These are phyloP conservation scores for Mycena alexandri DNA, from an alignment of 768 basidiomycete genomes.

Conservation along the genomic window DNA sequence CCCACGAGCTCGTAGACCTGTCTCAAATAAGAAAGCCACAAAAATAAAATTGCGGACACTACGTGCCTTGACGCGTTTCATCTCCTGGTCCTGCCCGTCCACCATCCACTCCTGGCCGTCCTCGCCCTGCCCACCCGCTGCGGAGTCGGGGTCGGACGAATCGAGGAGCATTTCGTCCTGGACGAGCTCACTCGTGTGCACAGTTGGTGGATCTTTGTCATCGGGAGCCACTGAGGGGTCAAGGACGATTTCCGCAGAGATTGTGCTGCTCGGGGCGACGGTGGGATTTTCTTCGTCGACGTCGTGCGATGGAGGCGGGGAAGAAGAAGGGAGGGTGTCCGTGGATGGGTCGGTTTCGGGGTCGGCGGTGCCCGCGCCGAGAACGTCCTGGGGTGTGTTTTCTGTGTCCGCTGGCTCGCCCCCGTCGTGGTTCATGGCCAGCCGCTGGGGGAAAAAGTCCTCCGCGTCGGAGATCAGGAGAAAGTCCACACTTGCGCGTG, in stretches of 20 bases:
- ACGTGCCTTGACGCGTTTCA: conserved; percentile 88
- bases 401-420: conserved; percentile 41
- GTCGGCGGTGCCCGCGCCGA: conserved; percentile 44
- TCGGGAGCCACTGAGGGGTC: conserved; percentile 37
- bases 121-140: conserved; percentile 58
- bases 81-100: conserved; percentile 73
- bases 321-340: conserved; percentile 44
- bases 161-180: conserved; percentile 60
- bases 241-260: conserved; percentile 18
- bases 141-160: conserved; percentile 55
- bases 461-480: conserved; percentile 28
- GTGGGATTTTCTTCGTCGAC: conserved; percentile 32
- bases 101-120: conserved; percentile 72
- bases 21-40: conserved; percentile 33
- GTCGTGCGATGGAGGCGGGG: conserved; percentile 30
- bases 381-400: conserved; percentile 36
- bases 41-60: conserved; percentile 39
- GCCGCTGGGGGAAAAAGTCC: conserved; percentile 42
- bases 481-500: conserved; percentile 32
- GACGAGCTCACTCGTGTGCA: conserved; percentile 51
- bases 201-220: conserved; percentile 53
- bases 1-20: conserved; percentile 96
- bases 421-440: conserved; percentile 62
- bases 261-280: conserved; percentile 36
- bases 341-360: conserved; percentile 40